phyloP scores from a whole-genome alignment of 306 rosid species.

The Cyamopsis tetragonoloba region DNA sequence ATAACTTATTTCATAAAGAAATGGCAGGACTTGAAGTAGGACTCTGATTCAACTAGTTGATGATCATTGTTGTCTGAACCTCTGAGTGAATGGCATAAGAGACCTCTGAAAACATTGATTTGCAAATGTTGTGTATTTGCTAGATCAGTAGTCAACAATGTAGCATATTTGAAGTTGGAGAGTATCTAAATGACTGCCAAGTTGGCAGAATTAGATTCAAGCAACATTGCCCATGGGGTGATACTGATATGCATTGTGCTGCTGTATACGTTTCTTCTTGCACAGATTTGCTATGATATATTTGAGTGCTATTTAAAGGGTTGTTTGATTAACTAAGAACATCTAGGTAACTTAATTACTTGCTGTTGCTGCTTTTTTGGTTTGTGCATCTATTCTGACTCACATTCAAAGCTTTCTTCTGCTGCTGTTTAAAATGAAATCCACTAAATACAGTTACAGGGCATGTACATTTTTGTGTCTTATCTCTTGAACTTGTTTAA shows the following conservation, averaged over 20 bases:
- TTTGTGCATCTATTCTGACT: conserved; percentile 5
- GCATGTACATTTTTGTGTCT: neutral
- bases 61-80: too few relatives aligned
- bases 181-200: too few relatives aligned
- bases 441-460: neutral
- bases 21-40: too few relatives aligned
- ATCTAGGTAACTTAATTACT: neutral
- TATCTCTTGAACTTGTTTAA: conserved; percentile 5
- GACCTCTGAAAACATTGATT: too few relatives aligned
- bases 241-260: conserved; percentile 25
- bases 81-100: too few relatives aligned
- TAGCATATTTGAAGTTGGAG: too few relatives aligned
- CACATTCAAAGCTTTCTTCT: neutral
- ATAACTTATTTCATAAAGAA: too few relatives aligned
- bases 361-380: neutral
- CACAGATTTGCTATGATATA: neutral
- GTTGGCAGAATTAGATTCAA: too few relatives aligned
- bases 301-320: neutral
- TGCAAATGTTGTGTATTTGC: too few relatives aligned
- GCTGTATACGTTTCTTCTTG: neutral
- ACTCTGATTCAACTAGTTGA: too few relatives aligned
- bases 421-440: neutral
- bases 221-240: too few relatives aligned
- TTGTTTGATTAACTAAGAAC: conserved; percentile 10
- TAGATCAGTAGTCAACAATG: too few relatives aligned